Evolutionary conservation across 352 stramenopile genomes (phyloP), one percentile per base, ranked within the genome.

Genomic region (Globisporangium abappressorium): DNA sequence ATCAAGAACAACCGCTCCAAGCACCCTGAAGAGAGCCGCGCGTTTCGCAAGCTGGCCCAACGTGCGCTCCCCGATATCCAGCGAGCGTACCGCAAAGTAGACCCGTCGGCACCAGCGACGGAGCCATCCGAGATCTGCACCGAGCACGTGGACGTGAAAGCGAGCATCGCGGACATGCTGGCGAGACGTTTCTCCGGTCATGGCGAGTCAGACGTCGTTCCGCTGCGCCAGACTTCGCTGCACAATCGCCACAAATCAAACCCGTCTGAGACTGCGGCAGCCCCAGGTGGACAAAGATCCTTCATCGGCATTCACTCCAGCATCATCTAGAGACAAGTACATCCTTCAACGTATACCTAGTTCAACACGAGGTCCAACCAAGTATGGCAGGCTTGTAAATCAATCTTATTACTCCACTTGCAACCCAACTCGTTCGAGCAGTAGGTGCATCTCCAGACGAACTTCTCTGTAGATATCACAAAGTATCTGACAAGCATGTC

Each of bases 11-110:
- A 70, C n/a, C 26, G 28, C 14, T 20, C 36, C 6, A 36, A 22
- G 5, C 5, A 22, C 5, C 53, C n/a, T 0, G 26, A 61, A 12
- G 30, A 24, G 15, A 41, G 24, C 8, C 57, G 36, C 5, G 30
- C 15, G 20, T 61, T 61, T 22, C 65, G 65, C 57, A 65, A 47
- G 24, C 36, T 59, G 28, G 65, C 65, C 8, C 57, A 55, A 15
- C 20, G 38, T 1, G 33, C 51, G 18, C 30, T 65, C 0, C n/a
- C 65, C 6, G 41, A 34, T 11, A 64, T 70, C 41, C 65, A 70
- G 57, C 43, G 47, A 3, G 18, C 60, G 15, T 70, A 70, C 34
- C 65, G 41, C 47, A 61, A 59, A 20, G 57, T 70, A 3, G 43
- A 65, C 18, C 65, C 57, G 18, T 61, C 57, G 2, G 65, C 57